phyloP scores from a whole-genome alignment of 1,284 basidiomycete genomes.

The Malassezia equina region DNA sequence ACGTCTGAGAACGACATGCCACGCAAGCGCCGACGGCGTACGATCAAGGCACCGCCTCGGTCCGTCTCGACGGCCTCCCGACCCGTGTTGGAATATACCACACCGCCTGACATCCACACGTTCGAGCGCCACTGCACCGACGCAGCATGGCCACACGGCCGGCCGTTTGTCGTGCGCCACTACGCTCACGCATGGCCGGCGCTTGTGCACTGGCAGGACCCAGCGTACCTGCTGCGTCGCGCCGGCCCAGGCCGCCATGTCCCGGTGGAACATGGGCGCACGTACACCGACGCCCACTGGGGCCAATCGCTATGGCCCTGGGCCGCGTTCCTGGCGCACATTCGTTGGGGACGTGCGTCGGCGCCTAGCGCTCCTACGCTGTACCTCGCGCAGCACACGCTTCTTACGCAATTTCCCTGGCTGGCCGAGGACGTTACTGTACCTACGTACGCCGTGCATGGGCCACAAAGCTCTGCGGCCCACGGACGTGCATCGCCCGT shows the following conservation, averaged over 20 bases:
- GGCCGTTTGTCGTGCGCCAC: constrained; percentile 65
- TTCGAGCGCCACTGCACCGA: background rate
- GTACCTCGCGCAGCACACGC: constrained; percentile 81
- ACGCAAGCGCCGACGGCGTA: background rate
- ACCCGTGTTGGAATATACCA: background rate
- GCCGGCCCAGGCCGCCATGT: constrained; percentile 65
- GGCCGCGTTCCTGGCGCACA: constrained; percentile 60
- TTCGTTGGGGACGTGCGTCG: constrained; percentile 50
- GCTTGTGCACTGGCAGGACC: constrained; percentile 51
- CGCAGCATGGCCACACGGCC: background rate
- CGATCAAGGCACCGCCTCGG: background rate
- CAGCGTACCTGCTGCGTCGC: constrained; percentile 7
- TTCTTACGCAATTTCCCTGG: constrained; percentile 71
- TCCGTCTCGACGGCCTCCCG: background rate
- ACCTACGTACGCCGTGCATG: constrained; percentile 59
- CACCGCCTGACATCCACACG: background rate
- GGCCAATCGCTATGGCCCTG: constrained; percentile 67
- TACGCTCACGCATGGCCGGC: constrained; percentile 61
- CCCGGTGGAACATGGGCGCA: constrained; percentile 74
- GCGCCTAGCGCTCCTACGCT: constrained; percentile 34
- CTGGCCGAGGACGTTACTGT: constrained; percentile 64
- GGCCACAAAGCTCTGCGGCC: background rate
- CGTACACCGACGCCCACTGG: constrained; percentile 74
- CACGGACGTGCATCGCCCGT: constrained; percentile 42
- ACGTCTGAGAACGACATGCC: background rate